These are phyloP conservation scores for Lactarius evosmus DNA, from an alignment of 768 basidiomycete species.

Conservation along the genomic window DNA sequence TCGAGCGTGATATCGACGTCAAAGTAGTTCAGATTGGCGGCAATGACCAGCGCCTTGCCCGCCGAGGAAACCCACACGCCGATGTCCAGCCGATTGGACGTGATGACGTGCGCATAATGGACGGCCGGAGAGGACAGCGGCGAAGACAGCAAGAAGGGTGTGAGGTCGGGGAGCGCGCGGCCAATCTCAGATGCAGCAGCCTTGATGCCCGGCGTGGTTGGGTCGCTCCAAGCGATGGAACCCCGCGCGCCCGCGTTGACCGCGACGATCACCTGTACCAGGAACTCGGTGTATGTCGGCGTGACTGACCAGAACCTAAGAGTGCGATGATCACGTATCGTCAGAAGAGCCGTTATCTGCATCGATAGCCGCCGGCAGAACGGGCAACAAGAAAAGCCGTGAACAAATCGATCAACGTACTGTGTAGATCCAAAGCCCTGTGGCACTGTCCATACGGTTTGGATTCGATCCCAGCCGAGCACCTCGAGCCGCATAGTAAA, in stretches of 20 bases:
- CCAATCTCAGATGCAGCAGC: slow-evolving; percentile 37
- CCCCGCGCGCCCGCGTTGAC: slow-evolving; percentile 69
- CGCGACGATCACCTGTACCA: slow-evolving; percentile 61
- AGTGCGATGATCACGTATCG: not conserved
- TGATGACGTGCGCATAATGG: slow-evolving; percentile 14
- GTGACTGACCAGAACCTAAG: slow-evolving; percentile 55
- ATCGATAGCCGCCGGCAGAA: not conserved
- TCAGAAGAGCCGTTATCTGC: not conserved
- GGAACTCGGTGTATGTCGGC: slow-evolving; percentile 69
- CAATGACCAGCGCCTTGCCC: slow-evolving; percentile 12
- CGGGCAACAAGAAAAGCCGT: not conserved
- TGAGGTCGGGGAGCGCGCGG: slow-evolving; percentile 30
- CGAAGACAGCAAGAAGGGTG: slow-evolving; percentile 16
- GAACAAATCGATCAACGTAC: slow-evolving; percentile 29
- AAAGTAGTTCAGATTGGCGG: slow-evolving; percentile 19
- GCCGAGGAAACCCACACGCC: slow-evolving; percentile 16
- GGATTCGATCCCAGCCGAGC: slow-evolving; percentile 64
- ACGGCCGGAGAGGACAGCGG: slow-evolving; percentile 7
- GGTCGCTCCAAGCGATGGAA: slow-evolving; percentile 43
- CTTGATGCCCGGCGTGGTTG: slow-evolving; percentile 42
- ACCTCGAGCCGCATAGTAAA: slow-evolving; percentile 56
- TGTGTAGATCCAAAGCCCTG: slow-evolving; percentile 64
- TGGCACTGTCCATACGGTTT: slow-evolving; percentile 75
- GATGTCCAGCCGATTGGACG: slow-evolving; percentile 12
- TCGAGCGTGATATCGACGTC: not conserved